Conservation (phyloP, 2,329 filamentous ascomycete genomes). For the Cytospora mali region DNA sequence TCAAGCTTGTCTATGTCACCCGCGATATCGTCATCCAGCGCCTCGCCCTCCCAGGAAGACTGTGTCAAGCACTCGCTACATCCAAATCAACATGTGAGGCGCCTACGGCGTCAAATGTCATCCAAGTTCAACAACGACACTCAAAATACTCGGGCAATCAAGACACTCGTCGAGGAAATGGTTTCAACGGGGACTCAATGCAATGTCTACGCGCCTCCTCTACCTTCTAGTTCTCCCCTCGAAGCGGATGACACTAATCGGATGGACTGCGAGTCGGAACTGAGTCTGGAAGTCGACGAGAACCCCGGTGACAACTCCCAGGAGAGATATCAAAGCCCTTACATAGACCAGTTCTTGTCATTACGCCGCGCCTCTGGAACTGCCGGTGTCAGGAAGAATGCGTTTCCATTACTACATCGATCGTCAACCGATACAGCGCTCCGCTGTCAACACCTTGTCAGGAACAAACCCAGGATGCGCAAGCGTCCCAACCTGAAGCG, state of each 20-base stretch:
- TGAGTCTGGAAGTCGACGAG: slow-evolving; percentile 31
- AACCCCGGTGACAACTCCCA: slow-evolving; percentile 21
- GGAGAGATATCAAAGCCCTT: slow-evolving; percentile 23
- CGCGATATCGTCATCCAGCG: not conserved
- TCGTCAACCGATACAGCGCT: slow-evolving; percentile 37
- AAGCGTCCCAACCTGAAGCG: slow-evolving; percentile 33
- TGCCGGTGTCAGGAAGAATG: slow-evolving; percentile 31
- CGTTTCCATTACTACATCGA: slow-evolving; percentile 34
- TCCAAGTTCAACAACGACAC: slow-evolving; percentile 25
- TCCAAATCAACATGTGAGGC: slow-evolving; percentile 12
- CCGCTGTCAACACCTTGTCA: slow-evolving; percentile 39
- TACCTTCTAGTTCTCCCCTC: slow-evolving; percentile 19
- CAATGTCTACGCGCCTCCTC: slow-evolving; percentile 20
- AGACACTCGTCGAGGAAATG: slow-evolving; percentile 27
- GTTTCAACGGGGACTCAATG: slow-evolving; percentile 26
- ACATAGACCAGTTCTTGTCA: slow-evolving; percentile 31
- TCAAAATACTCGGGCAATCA: slow-evolving; percentile 9
- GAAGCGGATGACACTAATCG: slow-evolving; percentile 22
- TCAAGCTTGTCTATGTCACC: slow-evolving; percentile 7
- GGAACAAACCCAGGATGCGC: slow-evolving; percentile 40
- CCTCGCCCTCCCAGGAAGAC: slow-evolving; percentile 1
- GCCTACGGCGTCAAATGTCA: slow-evolving; percentile 24
- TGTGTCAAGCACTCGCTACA: not conserved
- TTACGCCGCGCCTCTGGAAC: slow-evolving; percentile 31
- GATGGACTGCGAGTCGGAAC: slow-evolving; percentile 24